These are phyloP conservation scores for Fraxinus latifolia DNA, from an alignment of 305 asterid species.

Conservation along the genomic window DNA sequence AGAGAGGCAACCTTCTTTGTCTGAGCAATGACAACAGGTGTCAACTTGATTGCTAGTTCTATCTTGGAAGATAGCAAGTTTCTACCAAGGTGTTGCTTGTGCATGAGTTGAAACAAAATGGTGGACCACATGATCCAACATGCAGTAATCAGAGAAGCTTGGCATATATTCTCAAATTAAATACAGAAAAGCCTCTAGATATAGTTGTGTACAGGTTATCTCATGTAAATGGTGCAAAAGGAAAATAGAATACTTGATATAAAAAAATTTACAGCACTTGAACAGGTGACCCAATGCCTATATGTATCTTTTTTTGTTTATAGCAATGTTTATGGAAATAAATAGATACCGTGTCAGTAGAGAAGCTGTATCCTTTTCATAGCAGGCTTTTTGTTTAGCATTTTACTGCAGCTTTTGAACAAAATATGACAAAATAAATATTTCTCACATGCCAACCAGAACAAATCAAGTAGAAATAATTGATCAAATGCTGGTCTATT, in stretches of 20 bases:
- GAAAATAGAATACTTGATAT: neutral
- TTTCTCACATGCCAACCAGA: neutral
- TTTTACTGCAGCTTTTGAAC: neutral
- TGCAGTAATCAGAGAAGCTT: neutral
- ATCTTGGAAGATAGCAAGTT: conserved; percentile 9
- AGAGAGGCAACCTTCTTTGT: neutral
- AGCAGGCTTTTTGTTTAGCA: neutral
- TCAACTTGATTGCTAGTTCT: conserved; percentile 6
- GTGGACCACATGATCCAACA: neutral
- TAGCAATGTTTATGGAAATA: neutral
- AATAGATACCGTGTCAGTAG: neutral
- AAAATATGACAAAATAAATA: neutral
- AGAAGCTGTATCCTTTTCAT: neutral
- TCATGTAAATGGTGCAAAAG: neutral
- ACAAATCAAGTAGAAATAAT: neutral
- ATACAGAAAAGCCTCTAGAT: neutral
- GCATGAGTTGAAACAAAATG: neutral
- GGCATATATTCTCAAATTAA: neutral
- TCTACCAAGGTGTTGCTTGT: neutral
- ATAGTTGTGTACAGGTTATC: neutral
- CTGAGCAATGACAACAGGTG: neutral
- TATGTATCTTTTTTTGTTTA: neutral
- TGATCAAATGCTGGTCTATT: neutral
- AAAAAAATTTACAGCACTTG: neutral
- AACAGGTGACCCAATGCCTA: neutral